Base-by-base conservation (phyloP, 768 basidiomycete genomes). In the Trametes villosa region DNA sequence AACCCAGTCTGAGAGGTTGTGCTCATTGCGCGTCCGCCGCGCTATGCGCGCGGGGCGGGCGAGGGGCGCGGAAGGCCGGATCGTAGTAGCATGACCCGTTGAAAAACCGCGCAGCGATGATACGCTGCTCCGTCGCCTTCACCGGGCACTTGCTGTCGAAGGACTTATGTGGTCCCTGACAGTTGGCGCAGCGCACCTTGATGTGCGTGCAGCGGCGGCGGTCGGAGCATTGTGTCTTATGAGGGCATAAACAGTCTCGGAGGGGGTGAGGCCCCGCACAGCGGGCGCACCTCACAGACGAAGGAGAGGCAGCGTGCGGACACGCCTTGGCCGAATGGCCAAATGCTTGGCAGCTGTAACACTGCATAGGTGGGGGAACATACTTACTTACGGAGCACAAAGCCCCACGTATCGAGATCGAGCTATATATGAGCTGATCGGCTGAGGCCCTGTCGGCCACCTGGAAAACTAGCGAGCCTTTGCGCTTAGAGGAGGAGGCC, bases 341-440 rank as follows among this genome's bases (percentile, higher is more conserved):
- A 17, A 47, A 47, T 13, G 24, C 45, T 47, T 47, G 45, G 45
- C 45, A 47, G 45, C 27, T 27, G 45, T 47, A 47, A 30, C 45
- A 47, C 45, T 47, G 45, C 45, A 47, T 47, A 22, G 45, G 45
- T 4, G 45, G 27, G 9, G 45, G 45, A 26, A 47, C 45, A 26
- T 13, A 47, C 27, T 47, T 47, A 18, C 45, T 47, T 29, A 47
- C 45, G 15, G 45, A 47, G 45, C 45, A 47, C 45, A 47, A 18
- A 12, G 45, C 45, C 29, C 45, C 45, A 2, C 45, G 45, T 2
- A 47, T 20, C 18, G 49, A 34, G 11, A 50, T 24, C 3, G 45
- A 47, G 29, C 45, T 47, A 34, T 51, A 51, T 11, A 51, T 51
- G 20, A 51, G 50, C 50, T 51, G 50, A 27, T 51, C 50, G n/a